A percentile compares a stretch with the other conserved stretches of the same genome.
These are phyloP conservation scores for Helotiales sp. DNA, from an alignment of 2,329 filamentous ascomycete genomes.

Conservation along the genomic window DNA sequence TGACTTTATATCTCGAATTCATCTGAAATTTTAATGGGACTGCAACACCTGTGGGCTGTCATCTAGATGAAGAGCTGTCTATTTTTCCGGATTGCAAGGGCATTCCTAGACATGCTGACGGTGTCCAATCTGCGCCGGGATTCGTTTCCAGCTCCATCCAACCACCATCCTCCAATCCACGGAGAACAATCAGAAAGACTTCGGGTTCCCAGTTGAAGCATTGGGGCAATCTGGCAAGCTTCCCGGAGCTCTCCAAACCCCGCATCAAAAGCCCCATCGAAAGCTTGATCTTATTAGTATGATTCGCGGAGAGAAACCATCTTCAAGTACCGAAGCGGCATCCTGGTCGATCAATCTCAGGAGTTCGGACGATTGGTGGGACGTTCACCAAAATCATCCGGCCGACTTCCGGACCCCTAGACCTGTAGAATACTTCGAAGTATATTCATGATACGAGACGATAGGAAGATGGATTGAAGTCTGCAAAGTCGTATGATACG, in stretches of 20 bases:
- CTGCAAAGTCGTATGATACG: background rate
- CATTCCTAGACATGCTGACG: constrained; percentile 14
- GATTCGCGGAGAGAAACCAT: constrained; percentile 23
- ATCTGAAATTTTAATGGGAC: background rate
- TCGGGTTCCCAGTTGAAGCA: constrained; percentile 19
- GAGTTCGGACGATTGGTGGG: constrained; percentile 32
- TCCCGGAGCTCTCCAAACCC: constrained; percentile 19
- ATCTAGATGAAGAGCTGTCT: constrained; percentile 21
- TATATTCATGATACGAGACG: background rate
- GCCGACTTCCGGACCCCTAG: constrained; percentile 8
- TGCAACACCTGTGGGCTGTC: constrained; percentile 7
- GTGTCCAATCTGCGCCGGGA: constrained; percentile 8
- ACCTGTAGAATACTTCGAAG: background rate
- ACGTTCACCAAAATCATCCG: constrained; percentile 18
- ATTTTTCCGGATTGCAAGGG: constrained; percentile 35
- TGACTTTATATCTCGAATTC: constrained; percentile 27
- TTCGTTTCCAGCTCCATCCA: constrained; percentile 10
- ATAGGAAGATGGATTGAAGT: no score
- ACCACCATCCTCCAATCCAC: constrained; percentile 8
- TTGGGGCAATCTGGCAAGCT: constrained; percentile 9
- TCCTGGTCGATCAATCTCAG: constrained; percentile 17
- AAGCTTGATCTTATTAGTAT: constrained; percentile 10
- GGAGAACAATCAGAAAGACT: background rate
- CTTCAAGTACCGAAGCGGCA: constrained; percentile 25
- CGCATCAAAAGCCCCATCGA: constrained; percentile 25